phyloP scores from a whole-genome alignment of 2,329 filamentous ascomycete species.

The Periconia sp. region DNA sequence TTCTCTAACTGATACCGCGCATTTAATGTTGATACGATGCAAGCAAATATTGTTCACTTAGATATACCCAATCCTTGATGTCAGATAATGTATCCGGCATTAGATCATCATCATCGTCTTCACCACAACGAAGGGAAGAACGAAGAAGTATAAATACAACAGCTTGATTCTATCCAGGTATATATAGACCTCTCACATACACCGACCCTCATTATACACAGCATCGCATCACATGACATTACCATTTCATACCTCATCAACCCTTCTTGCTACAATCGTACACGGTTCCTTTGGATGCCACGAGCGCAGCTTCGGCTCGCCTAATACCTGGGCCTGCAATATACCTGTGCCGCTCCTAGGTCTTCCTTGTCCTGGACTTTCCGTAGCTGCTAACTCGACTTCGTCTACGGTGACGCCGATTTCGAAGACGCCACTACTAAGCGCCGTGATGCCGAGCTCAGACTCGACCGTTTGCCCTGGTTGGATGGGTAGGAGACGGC shows the following conservation, averaged over 20 bases:
- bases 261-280: constrained; percentile 42
- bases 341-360: constrained; percentile 28
- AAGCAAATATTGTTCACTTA: too few species aligned
- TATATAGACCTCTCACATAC: not conserved
- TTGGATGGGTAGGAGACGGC: constrained; percentile 64
- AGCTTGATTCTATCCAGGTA: not conserved
- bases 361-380: constrained; percentile 17
- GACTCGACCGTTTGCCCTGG: constrained; percentile 63
- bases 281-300: constrained; percentile 51
- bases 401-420: constrained; percentile 81
- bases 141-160: too few species aligned
- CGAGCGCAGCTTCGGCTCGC: constrained; percentile 43
- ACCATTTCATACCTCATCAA: not conserved
- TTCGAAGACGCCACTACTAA: constrained; percentile 82
- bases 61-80: too few species aligned
- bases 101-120: too few species aligned
- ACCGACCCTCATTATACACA: not conserved
- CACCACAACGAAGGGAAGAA: too few species aligned
- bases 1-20: too few species aligned
- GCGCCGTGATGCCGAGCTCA: constrained; percentile 69
- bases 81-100: too few species aligned
- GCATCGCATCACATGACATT: not conserved
- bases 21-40: too few species aligned
- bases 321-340: constrained; percentile 30
- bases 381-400: constrained; percentile 54